Base-by-base conservation (phyloP, 495 filamentous ascomycete genomes). In the Sabuloglossum arenarium region DNA sequence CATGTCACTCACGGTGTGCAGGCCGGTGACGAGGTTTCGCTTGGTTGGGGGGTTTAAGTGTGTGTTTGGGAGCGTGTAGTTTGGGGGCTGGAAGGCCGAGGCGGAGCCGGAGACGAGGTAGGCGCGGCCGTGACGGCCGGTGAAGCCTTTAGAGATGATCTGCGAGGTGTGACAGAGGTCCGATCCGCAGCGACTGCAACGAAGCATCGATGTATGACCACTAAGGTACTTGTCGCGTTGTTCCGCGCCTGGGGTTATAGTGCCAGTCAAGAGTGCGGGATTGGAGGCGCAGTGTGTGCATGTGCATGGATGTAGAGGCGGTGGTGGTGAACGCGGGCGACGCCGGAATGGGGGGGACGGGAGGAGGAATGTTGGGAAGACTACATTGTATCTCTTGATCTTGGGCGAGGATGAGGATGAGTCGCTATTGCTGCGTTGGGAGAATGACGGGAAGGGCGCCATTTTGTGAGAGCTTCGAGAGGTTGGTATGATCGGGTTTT, bases 141-240 rank as follows among this genome's bases (percentile, higher is more conserved):
- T 90, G 70, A 97, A 97, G 49, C 87, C 86, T 71, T 90, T 94
- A 70, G 78, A 83, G 62, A 95, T 80, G 55, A 95, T 88, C 63
- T 91, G 86, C 27, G 76, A 77, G 29, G 75, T 77, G 60, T 82
- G 77, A 59, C 84, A 86, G 24, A 95, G 71, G 64, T 94, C 83
- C 49, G 79, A 69, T 43, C 80, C 71, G 67, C 88, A 96, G 51
- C 70, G 75, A 46, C 75, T 69, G 68, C 88, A 96, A 58, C 80
- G 80, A 53, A 96, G 75, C 52, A 74, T 75, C 21, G 80, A 81
- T 53, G 70, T 62, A 64, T 76, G 70, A 34, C 70, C 70, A 24
- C 64, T 53, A 11, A 80, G 68, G 62, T 71, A 78, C 8, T 47
- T 47, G 1, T 8, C 30, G 1, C 51, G 12, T 27, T 11, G 19